Evolutionary conservation across 305 asterid species (phyloP).

Genomic region (Petunia hybrid): DNA sequence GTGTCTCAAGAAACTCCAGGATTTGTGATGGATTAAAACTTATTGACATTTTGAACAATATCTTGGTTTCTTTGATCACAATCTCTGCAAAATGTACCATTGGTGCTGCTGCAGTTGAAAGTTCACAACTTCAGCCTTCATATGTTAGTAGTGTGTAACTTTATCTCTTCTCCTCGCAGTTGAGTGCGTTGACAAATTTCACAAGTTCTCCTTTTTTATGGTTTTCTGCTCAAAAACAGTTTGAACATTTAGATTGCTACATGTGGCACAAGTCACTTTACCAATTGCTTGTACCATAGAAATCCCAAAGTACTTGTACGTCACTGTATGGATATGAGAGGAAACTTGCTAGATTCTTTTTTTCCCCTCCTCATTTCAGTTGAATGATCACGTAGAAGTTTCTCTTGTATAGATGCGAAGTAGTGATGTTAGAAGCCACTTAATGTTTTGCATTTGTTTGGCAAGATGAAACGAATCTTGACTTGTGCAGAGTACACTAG

Average conservation of each 20-base stretch:
- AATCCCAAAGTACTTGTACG: background rate
- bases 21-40: background rate
- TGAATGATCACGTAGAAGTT: no score
- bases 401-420: background rate
- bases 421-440: background rate
- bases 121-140: background rate
- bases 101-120: background rate
- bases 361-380: no score
- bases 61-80: background rate
- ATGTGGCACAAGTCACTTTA: background rate
- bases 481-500: background rate
- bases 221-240: background rate
- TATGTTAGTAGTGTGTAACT: background rate
- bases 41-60: conserved; percentile 8
- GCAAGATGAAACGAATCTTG: background rate
- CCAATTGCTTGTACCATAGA: background rate
- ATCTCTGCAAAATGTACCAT: background rate
- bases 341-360: background rate
- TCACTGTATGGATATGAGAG: no score
- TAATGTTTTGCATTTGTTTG: background rate
- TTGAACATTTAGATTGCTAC: background rate
- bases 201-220: background rate
- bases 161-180: background rate
- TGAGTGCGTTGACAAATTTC: background rate
- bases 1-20: conserved; percentile 36